A percentile compares a stretch with the other conserved stretches of the same genome.
These are phyloP conservation scores for Echinochloa phyllopogon DNA, from an alignment of 176 grass and related monocot genomes.

Conservation along the genomic window DNA sequence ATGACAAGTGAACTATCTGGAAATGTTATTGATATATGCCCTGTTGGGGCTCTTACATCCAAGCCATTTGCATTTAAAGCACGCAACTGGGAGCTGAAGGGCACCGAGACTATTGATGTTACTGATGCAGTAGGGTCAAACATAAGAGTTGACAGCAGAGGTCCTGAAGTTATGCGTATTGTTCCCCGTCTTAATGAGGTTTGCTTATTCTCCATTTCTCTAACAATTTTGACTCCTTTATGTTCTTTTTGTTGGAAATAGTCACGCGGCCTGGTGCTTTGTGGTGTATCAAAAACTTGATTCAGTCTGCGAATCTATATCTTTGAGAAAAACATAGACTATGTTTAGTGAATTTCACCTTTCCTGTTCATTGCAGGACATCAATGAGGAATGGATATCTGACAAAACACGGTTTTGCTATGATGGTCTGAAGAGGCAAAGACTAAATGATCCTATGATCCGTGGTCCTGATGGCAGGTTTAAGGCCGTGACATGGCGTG, in stretches of 20 bases:
- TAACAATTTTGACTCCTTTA: not conserved
- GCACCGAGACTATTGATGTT: slow-evolving; percentile 93
- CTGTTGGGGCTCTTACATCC: slow-evolving; percentile 96
- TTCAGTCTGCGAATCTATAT: slow-evolving; percentile 1
- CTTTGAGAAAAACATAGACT: slow-evolving; percentile 8
- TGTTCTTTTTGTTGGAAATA: slow-evolving; percentile 8
- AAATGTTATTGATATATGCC: slow-evolving; percentile 99
- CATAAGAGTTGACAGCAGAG: slow-evolving; percentile 94
- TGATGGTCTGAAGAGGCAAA: slow-evolving; percentile 96
- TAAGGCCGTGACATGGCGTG: slow-evolving; percentile 86
- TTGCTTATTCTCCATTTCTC: slow-evolving; percentile 8
- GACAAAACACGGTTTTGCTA: slow-evolving; percentile 99
- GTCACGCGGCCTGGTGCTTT: not conserved
- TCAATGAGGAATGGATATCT: slow-evolving; percentile 99
- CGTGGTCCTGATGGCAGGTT: slow-evolving; percentile 92
- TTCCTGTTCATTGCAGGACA: slow-evolving; percentile 66
- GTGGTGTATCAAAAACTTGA: not conserved
- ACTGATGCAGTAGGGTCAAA: slow-evolving; percentile 98
- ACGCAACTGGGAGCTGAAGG: slow-evolving; percentile 96
- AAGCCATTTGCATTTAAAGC: slow-evolving; percentile 99
- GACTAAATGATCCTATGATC: slow-evolving; percentile 98
- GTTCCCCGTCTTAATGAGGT: slow-evolving; percentile 97
- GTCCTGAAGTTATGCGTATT: slow-evolving; percentile 98
- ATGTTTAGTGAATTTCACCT: not conserved
- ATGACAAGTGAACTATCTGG: slow-evolving; percentile 99